phyloP scores from a whole-genome alignment of 805 yeast species.

The Pichia exigua region DNA sequence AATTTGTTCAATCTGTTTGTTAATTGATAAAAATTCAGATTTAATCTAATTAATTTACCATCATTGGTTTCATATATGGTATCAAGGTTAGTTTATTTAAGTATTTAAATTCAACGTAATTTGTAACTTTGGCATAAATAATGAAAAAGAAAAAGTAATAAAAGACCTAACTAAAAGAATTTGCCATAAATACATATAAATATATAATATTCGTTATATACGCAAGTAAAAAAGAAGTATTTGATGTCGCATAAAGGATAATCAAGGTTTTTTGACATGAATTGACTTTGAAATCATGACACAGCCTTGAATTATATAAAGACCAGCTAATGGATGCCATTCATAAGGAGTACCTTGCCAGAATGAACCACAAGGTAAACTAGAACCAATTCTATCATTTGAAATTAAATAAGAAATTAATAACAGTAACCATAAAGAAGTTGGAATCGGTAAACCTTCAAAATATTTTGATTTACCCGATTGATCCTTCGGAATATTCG shows the following conservation, averaged over 20 bases:
- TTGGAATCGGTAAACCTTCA: slow-evolving; percentile 96
- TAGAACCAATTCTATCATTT: slow-evolving; percentile 32
- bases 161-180: too few species aligned
- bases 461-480: slow-evolving; percentile 84
- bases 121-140: too few species aligned
- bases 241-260: background rate
- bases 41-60: too few species aligned
- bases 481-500: slow-evolving; percentile 83
- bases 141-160: too few species aligned
- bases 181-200: too few species aligned
- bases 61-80: too few species aligned
- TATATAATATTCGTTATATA: too few species aligned
- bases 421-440: slow-evolving; percentile 67
- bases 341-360: slow-evolving; percentile 53
- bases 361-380: slow-evolving; percentile 59
- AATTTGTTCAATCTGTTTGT: too few species aligned
- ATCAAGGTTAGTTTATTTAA: background rate
- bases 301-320: slow-evolving; percentile 76
- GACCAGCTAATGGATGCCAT: slow-evolving; percentile 60
- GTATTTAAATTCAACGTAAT: background rate
- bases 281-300: slow-evolving; percentile 87
- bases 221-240: background rate
- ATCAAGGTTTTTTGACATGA: slow-evolving; percentile 76
- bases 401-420: slow-evolving; percentile 58
- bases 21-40: too few species aligned